Base-by-base conservation (phyloP, 2,329 filamentous ascomycete genomes). In the Aspergillus clavatus region DNA sequence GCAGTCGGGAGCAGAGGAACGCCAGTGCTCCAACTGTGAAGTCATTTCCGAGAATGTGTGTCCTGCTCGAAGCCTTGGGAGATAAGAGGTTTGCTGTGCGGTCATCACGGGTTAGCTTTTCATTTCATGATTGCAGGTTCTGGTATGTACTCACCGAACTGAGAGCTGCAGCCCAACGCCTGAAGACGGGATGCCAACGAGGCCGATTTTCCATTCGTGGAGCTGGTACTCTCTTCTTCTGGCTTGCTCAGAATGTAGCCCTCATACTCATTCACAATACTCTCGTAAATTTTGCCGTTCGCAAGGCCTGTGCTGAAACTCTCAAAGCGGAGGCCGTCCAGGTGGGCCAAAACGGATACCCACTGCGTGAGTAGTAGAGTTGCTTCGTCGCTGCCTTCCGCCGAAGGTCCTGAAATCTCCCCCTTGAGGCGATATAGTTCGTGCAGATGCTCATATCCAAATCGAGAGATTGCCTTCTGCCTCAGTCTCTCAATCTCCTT, bases 271-370 rank as follows among this genome's bases (percentile, higher is more conserved):
- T 79, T 73, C 1, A 83, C 68, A 40, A 84, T 79, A 6, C 72
- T 72, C 45, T 72, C 69, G 42, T 83, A 76, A 12, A 79, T 70
- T 36, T 62, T 69, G 16, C 74, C 75, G 51, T 80, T 72, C 4
- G 78, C 70, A 56, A 84, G 82, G 38, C 73, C 76, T 5, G 78
- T 81, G 1, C 75, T 80, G 45, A 83, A 63, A 43, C 83, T 83
- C 10, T 68, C 60, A 28, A 82, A 63, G 5, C 60, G 60, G 4
- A 77, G 51, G 3, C 71, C 72, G 46, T 72, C 67, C 2, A 72
- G 60, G n/a, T 63, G 59, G 8, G 73, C 76, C 39, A 82, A 70
- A 14, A 67, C 69, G 27, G 69, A 64, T 2, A 79, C 75, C 81
- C 81, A 84, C n/a, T 65, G 62, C 38, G 74, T 72, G 11, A 84